Evolutionary conservation across 2,329 filamentous ascomycete genomes (phyloP).

Genomic region (Pseudogymnoascus sp.): DNA sequence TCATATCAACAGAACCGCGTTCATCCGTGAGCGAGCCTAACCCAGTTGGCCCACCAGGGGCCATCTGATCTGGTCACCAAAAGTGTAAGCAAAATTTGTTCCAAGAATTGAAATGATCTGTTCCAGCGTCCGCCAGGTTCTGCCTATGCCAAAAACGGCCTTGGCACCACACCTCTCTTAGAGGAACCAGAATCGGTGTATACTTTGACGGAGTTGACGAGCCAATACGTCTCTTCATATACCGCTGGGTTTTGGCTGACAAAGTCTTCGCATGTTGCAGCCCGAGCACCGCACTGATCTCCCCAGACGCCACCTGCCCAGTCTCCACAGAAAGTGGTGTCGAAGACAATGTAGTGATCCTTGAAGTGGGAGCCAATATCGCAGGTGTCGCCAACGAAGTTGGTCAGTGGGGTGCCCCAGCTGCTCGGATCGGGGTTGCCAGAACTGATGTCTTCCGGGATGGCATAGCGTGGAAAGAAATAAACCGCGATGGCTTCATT

Average conservation of each 20-base stretch:
- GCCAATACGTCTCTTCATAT: slow-evolving; percentile 70
- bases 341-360: slow-evolving; percentile 68
- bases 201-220: slow-evolving; percentile 63
- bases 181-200: slow-evolving; percentile 30
- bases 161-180: neutral
- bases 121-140: neutral
- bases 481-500: slow-evolving; percentile 64
- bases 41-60: neutral
- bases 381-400: slow-evolving; percentile 63
- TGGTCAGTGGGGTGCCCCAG: slow-evolving; percentile 65
- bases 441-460: slow-evolving; percentile 56
- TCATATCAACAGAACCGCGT: neutral
- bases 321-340: slow-evolving; percentile 79
- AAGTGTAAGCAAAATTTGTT: neutral
- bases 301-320: slow-evolving; percentile 73
- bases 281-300: slow-evolving; percentile 54
- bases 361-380: slow-evolving; percentile 64
- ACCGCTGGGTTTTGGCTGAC: slow-evolving; percentile 63
- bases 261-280: slow-evolving; percentile 61
- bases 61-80: neutral
- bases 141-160: neutral
- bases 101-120: neutral
- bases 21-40: neutral
- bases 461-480: slow-evolving; percentile 64
- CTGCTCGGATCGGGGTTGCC: slow-evolving; percentile 53